These are phyloP conservation scores for Chrysanthemum lavandulifolium DNA, from an alignment of 129 eudicot species.

Conservation along the genomic window DNA sequence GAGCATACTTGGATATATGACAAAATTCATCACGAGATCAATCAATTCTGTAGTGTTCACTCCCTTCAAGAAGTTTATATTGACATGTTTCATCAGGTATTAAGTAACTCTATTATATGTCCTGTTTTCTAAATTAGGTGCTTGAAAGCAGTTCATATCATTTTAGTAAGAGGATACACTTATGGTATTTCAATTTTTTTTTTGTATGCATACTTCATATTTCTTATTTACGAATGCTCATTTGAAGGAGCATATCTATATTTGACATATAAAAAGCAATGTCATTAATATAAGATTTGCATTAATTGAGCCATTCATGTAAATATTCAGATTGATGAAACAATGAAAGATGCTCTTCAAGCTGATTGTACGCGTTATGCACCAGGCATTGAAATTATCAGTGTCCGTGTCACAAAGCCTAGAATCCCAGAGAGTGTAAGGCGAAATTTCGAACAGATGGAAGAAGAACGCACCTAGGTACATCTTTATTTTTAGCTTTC, in stretches of 20 bases:
- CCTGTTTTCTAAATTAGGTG: conserved; percentile 5
- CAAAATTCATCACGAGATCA: conserved; percentile 97
- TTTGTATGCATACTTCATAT: background rate
- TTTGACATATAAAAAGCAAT: conserved; percentile 5
- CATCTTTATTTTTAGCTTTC: conserved; percentile 7
- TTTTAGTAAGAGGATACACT: background rate
- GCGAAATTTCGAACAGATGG: conserved; percentile 91
- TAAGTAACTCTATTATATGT: background rate
- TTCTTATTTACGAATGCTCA: background rate
- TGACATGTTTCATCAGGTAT: conserved; percentile 98
- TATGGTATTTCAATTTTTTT: background rate
- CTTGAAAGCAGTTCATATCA: background rate
- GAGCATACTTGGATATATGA: conserved; percentile 97
- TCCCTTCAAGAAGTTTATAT: conserved; percentile 96
- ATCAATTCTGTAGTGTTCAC: conserved; percentile 95
- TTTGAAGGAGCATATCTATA: background rate
- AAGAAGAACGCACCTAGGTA: conserved; percentile 98
- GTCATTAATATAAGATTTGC: conserved; percentile 16
- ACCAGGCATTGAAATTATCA: conserved; percentile 87
- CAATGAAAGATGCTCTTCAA: conserved; percentile 97
- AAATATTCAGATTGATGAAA: conserved; percentile 78
- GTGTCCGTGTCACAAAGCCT: conserved; percentile 99
- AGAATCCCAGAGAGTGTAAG: conserved; percentile 74
- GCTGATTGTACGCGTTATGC: conserved; percentile 99
- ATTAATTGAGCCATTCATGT: conserved; percentile 4